These are phyloP conservation scores for Hirschfeldia incana DNA, from an alignment of 345 rosid species.

Conservation along the genomic window DNA sequence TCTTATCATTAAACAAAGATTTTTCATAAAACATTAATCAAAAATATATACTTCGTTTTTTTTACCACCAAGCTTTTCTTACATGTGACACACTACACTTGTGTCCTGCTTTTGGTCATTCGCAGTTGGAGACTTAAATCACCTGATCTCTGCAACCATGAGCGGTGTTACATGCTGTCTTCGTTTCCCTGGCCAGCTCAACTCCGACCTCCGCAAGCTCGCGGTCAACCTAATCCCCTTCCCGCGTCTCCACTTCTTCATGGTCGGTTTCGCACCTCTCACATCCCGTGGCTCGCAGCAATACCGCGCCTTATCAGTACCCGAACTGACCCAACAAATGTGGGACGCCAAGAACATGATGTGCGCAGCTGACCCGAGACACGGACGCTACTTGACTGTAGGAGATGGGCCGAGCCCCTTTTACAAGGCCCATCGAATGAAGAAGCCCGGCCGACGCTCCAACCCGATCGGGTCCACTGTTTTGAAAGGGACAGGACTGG, in stretches of 20 bases:
- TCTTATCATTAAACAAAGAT: not conserved
- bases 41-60: not conserved
- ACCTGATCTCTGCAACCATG: slow-evolving; percentile 57
- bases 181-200: slow-evolving; percentile 58
- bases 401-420: too few species aligned
- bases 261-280: slow-evolving; percentile 58
- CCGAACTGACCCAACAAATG: slow-evolving; percentile 51
- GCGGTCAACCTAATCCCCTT: slow-evolving; percentile 52
- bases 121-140: slow-evolving; percentile 54
- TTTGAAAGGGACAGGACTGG: too few species aligned
- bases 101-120: not conserved
- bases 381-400: slow-evolving; percentile 31
- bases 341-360: slow-evolving; percentile 56
- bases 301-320: slow-evolving; percentile 46
- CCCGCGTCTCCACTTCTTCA: slow-evolving; percentile 55
- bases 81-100: not conserved
- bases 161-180: slow-evolving; percentile 60
- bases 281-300: slow-evolving; percentile 51
- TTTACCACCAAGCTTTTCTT: not conserved
- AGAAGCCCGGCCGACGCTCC: too few species aligned
- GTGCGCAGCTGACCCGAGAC: slow-evolving; percentile 56
- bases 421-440: too few species aligned
- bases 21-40: not conserved
- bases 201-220: slow-evolving; percentile 54
- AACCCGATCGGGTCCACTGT: too few species aligned